phyloP scores from a whole-genome alignment of 441 rosid species.

The Gossypium trilobum region DNA sequence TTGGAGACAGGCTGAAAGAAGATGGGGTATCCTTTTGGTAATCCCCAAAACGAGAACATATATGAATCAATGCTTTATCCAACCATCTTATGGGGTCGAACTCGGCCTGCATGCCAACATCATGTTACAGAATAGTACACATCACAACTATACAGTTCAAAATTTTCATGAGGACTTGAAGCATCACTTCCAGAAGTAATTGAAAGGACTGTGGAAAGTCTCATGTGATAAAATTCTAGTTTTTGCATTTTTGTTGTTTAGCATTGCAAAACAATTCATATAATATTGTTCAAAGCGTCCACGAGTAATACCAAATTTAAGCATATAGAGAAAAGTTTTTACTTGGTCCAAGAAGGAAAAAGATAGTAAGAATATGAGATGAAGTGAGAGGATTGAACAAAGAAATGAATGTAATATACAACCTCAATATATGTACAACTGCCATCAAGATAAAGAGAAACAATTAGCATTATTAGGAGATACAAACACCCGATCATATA shows the following conservation, averaged over 20 bases:
- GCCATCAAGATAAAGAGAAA: not conserved
- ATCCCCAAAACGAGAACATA: constrained; percentile 81
- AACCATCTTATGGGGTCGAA: constrained; percentile 93
- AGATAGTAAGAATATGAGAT: not conserved
- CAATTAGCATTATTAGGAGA: not conserved
- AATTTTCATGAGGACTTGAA: not conserved
- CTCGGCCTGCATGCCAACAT: constrained; percentile 49
- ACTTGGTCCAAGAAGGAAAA: not conserved
- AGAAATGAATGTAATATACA: not conserved
- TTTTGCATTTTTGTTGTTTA: not conserved
- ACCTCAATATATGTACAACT: not conserved
- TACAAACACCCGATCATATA: not conserved
- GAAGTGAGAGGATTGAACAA: not conserved
- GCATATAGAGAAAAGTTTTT: not conserved
- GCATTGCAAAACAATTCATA: not conserved
- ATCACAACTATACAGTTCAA: not conserved
- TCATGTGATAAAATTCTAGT: not conserved
- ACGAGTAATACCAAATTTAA: not conserved
- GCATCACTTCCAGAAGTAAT: not conserved
- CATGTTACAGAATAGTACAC: constrained; percentile 8
- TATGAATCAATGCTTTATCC: constrained; percentile 72
- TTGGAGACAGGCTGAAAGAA: constrained; percentile 70
- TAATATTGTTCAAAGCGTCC: not conserved
- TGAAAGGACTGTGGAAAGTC: not conserved
- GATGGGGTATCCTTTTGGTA: constrained; percentile 72